A percentile compares a stretch with the other conserved stretches of the same genome.
Evolutionary conservation across 352 stramenopile genomes (phyloP).

Genomic region (Phytophthora melonis): DNA sequence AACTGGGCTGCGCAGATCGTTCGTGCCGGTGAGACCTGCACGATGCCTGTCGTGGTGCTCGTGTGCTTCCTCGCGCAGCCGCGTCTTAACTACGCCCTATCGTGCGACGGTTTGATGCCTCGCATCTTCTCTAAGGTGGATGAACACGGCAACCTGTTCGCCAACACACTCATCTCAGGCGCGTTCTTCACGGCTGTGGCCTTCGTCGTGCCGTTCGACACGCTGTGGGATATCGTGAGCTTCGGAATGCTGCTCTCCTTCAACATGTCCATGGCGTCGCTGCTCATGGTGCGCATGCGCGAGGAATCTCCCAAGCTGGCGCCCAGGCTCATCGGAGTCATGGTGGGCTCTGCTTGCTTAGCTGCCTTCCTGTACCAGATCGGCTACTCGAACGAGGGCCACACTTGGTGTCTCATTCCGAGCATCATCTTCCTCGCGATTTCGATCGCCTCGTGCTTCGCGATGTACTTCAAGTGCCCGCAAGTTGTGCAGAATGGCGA

Average conservation of each 20-base stretch:
- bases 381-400: slow-evolving; percentile 45
- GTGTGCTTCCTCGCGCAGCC: slow-evolving; percentile 94
- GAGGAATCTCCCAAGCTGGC: slow-evolving; percentile 56
- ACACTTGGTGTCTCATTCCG: slow-evolving; percentile 40
- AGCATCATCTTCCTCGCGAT: slow-evolving; percentile 62
- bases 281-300: slow-evolving; percentile 75
- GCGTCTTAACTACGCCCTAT: slow-evolving; percentile 93
- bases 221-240: slow-evolving; percentile 90
- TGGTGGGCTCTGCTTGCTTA: slow-evolving; percentile 49
- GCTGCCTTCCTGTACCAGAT: slow-evolving; percentile 73
- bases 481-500: slow-evolving; percentile 59
- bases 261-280: slow-evolving; percentile 81
- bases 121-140: slow-evolving; percentile 90
- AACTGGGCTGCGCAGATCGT: slow-evolving; percentile 66
- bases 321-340: slow-evolving; percentile 45
- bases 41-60: slow-evolving; percentile 92
- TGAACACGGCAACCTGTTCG: slow-evolving; percentile 82
- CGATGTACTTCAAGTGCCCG: slow-evolving; percentile 64
- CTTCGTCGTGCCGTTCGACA: slow-evolving; percentile 79
- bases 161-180: slow-evolving; percentile 76
- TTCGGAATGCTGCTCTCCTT: slow-evolving; percentile 91
- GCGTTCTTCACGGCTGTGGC: slow-evolving; percentile 72
- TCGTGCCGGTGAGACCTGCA: slow-evolving; percentile 36
- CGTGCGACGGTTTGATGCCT: slow-evolving; percentile 94
- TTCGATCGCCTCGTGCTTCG: slow-evolving; percentile 34